phyloP scores from a whole-genome alignment of 306 rosid genomes.

The Cicer pinnatifidum region DNA sequence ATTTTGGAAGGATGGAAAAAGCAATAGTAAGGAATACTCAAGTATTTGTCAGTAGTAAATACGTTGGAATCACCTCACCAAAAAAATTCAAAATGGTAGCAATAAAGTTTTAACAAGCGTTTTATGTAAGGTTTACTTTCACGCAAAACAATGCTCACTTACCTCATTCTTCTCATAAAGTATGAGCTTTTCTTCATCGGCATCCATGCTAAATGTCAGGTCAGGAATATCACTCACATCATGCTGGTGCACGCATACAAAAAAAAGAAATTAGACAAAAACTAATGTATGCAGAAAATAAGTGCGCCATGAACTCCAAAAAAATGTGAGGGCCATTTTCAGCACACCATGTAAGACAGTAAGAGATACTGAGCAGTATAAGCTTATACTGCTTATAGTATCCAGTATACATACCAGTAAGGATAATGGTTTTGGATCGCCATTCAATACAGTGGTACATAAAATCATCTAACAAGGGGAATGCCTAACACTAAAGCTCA shows the following conservation, averaged over 20 bases:
- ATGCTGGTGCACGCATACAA: slow-evolving; percentile 55
- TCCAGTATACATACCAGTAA: not conserved
- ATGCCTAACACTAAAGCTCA: too few species aligned
- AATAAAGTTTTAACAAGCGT: slow-evolving; percentile 27
- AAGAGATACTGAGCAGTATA: not conserved
- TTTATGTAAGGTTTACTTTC: slow-evolving; percentile 6
- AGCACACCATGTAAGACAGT: slow-evolving; percentile 12
- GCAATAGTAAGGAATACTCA: slow-evolving; percentile 28
- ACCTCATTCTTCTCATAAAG: slow-evolving; percentile 97
- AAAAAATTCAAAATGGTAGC: not conserved
- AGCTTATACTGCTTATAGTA: not conserved
- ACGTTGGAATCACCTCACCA: slow-evolving; percentile 10
- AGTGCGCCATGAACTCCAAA: slow-evolving; percentile 27
- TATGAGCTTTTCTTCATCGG: slow-evolving; percentile 95
- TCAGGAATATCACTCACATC: slow-evolving; percentile 90
- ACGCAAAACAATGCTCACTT: slow-evolving; percentile 6
- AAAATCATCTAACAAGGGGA: too few species aligned
- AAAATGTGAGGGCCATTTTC: slow-evolving; percentile 28
- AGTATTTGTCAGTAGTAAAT: slow-evolving; percentile 26
- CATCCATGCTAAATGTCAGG: slow-evolving; percentile 98
- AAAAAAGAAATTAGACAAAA: slow-evolving; percentile 29
- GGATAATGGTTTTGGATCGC: not conserved
- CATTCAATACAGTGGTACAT: not conserved
- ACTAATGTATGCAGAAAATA: slow-evolving; percentile 25
- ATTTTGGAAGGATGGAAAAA: slow-evolving; percentile 40